Conservation (phyloP, 2,329 filamentous ascomycete genomes). For the Cadophora malorum region DNA sequence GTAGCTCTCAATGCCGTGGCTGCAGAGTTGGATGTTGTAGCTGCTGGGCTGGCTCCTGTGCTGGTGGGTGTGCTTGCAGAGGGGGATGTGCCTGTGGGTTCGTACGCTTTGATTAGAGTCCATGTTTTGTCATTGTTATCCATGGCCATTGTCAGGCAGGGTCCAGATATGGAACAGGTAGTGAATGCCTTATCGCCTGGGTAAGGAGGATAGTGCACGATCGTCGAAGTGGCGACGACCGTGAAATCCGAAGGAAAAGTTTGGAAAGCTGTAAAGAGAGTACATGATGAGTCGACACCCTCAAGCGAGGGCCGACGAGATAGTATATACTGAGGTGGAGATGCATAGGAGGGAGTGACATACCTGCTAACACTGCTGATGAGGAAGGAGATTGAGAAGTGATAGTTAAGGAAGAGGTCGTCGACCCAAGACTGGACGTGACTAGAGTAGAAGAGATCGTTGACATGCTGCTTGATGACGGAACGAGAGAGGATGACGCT, state of each 20-base stretch:
- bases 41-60: not conserved
- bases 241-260: not conserved
- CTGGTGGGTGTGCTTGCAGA: not conserved
- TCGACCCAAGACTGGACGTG: not conserved
- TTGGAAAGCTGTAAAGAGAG: not conserved
- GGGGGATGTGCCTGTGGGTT: not conserved
- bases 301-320: slow-evolving; percentile 13
- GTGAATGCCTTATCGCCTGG: not conserved
- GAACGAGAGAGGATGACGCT: not conserved
- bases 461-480: not conserved
- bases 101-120: not conserved
- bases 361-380: not conserved
- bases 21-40: slow-evolving; percentile 8
- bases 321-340: not conserved
- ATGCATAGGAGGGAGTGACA: not conserved
- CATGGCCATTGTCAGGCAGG: not conserved
- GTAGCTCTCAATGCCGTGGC: not conserved
- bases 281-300: slow-evolving; percentile 16
- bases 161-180: not conserved
- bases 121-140: not conserved
- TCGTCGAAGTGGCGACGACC: not conserved
- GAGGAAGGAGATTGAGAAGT: not conserved
- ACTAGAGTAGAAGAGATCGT: not conserved
- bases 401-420: not conserved
- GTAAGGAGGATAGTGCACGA: not conserved